phyloP scores from a whole-genome alignment of 139 green algal species.

The Gonium pectorale region DNA sequence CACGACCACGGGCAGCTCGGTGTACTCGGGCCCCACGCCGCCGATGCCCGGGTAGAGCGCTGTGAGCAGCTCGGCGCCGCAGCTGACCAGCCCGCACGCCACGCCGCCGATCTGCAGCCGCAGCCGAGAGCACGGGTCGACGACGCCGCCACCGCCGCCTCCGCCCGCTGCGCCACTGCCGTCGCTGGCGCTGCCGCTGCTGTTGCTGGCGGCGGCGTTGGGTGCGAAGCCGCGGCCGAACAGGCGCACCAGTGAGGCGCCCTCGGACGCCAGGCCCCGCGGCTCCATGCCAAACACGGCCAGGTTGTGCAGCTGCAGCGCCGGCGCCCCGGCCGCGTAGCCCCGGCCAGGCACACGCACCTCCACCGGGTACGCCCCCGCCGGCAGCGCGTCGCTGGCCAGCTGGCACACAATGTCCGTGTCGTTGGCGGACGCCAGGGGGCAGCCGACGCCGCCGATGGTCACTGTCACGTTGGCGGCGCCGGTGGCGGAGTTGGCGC shows the following conservation, averaged over 20 bases:
- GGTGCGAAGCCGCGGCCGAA: background rate
- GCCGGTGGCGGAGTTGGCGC: background rate
- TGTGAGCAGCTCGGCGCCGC: background rate
- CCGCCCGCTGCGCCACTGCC: too few species aligned
- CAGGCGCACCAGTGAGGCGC: background rate
- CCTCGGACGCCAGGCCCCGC: background rate
- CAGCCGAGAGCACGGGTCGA: background rate
- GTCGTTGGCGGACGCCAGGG: background rate
- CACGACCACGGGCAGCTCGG: background rate
- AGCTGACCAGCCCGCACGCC: background rate
- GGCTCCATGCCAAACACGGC: background rate
- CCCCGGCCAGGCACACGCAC: background rate
- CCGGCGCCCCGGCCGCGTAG: background rate
- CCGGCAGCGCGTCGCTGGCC: background rate
- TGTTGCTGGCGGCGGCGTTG: background rate
- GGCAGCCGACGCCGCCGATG: background rate
- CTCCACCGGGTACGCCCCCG: background rate
- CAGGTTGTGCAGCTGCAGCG: background rate
- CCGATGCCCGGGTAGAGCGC: background rate
- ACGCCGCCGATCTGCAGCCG: background rate
- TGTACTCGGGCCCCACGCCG: background rate
- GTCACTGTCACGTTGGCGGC: background rate
- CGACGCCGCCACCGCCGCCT: too few species aligned
- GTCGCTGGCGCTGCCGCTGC: too few species aligned
- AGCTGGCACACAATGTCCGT: background rate